Base-by-base conservation (phyloP, 1,284 basidiomycete genomes). In the Puccinia coronata region DNA sequence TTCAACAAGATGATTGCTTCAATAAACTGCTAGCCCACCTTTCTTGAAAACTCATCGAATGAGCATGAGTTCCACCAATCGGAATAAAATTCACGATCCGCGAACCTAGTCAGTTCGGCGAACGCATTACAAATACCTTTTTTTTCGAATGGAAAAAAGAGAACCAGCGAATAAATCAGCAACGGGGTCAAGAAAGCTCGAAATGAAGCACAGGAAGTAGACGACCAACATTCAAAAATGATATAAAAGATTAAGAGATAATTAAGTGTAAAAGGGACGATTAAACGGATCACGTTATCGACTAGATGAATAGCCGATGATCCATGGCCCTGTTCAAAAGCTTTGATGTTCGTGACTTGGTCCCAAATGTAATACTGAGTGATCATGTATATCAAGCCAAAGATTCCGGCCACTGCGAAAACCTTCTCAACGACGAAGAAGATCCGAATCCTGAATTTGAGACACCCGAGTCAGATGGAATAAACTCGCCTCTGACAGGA, bases 21-120 rank as follows among this genome's bases (percentile, higher is more conserved):
- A 55, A 51, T 49, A 43, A 67, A 67, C 31, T n/a, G n/a, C n/a
- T n/a, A 25, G 34, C 34, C 28, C 2, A 74, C 72, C 23, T 74
- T 95, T 70, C 95, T 91, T 8, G 94, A 92, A 87, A 97, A 99
- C 86, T 98, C 94, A 85, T 98, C 97, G 92, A 94, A 96, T 2
- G 92, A 93, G 0, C 92, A 95, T 0, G 94, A 93, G 87, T 98
- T 99, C 96, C 96, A 98, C 86, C 95, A 98, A 86, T 98, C 96
- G 87, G 95, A 93, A 87, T 98, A 99, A 86, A 98, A 98, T 84
- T 95, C 93, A 59, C 96, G 90, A 86, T 99, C 96, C 36, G 95
- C 95, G 85, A 98, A 99, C 85, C 92, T 92, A 1, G 86, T 86
- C 9, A 85, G 74, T 86, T 98, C 96, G 2, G 95, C 95, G 85